Evolutionary conservation across 1,284 basidiomycete species (phyloP).

Genomic region (Taiwanofungus camphoratus): DNA sequence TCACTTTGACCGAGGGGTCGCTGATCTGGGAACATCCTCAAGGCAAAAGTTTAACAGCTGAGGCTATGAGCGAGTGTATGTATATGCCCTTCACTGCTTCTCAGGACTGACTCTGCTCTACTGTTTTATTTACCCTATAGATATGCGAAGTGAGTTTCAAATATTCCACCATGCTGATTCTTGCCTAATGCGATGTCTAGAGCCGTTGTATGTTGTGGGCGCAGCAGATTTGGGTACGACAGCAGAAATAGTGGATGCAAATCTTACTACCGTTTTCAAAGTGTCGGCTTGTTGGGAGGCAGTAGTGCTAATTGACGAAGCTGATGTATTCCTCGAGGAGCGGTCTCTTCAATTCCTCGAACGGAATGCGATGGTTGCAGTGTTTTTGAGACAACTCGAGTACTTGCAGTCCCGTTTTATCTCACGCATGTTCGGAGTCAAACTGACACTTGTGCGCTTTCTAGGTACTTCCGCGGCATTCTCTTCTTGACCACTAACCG

Average conservation of each 20-base stretch:
- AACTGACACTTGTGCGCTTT: not conserved
- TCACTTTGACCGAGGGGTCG: not conserved
- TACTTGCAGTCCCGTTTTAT: constrained; percentile 8
- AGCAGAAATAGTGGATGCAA: constrained; percentile 30
- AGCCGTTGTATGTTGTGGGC: constrained; percentile 53
- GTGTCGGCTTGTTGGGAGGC: constrained; percentile 58
- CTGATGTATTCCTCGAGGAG: constrained; percentile 53
- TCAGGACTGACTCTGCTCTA: constrained; percentile 2
- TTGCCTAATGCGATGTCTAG: constrained; percentile 12
- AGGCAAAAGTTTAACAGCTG: constrained; percentile 47
- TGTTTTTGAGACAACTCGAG: constrained; percentile 32
- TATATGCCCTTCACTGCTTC: not conserved
- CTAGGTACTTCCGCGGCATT: constrained; percentile 62
- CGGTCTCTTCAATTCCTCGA: constrained; percentile 53
- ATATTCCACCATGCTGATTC: constrained; percentile 16
- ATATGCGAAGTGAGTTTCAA: constrained; percentile 22
- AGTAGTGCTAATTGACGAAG: constrained; percentile 59
- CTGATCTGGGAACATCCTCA: not conserved
- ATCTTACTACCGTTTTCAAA: constrained; percentile 29
- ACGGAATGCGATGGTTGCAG: constrained; percentile 63
- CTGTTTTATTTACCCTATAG: constrained; percentile 12
- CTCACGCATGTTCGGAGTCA: not conserved
- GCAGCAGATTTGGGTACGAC: constrained; percentile 54
- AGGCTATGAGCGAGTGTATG: constrained; percentile 40
- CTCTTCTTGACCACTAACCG: constrained; percentile 67